Base-by-base conservation (phyloP, 2,329 filamentous ascomycete species). In the Colletotrichum phormii region DNA sequence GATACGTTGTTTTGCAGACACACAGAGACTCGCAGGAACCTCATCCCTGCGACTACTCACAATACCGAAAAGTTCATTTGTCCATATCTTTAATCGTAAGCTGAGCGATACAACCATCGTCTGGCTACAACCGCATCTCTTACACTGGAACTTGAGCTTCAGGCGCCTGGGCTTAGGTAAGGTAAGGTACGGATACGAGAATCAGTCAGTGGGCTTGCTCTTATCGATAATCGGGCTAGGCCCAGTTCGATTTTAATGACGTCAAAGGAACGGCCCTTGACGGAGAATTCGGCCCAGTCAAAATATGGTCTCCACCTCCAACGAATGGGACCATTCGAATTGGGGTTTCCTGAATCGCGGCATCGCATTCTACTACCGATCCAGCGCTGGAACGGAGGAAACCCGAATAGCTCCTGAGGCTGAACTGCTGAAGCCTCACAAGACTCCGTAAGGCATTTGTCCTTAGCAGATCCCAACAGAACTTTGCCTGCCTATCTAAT, bases 241-340 rank as follows among this genome's bases (percentile, higher is more conserved):
- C 22, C 60, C 11, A 51, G 61, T 18, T 33, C 46, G 42, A 29
- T 7, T 8, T 18, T 8, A 68, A 68, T 72, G 65, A 72, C 69
- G 65, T 72, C 69, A 69, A 33, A 35, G 26, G 22, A 7, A 53
- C 31, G 24, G 31, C 9, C 54, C 5, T 15, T 42, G 67, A 58
- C 49, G 58, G 51, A 67, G 51, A 53, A 42, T 42, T 72, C 29
- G 64, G 57, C 35, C 57, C 22, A 35, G 46, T 53, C n/a, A 24
- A 22, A 31, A n/a, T 22, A 15, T 11, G 22, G 22, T n/a, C 57
- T 29, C 53, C 13, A 18, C 35, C 31, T 72, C 13, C 46, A 49
- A n/a, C 18, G 15, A 42, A 58, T 31, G 9, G 64, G 29, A 29
- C 42, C 42, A 54, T 18, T 13, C 29, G 6, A 35, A 46, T 22